Conservation (phyloP, 192 early-diverging fungal species). For the Backusella mclennaniae region DNA sequence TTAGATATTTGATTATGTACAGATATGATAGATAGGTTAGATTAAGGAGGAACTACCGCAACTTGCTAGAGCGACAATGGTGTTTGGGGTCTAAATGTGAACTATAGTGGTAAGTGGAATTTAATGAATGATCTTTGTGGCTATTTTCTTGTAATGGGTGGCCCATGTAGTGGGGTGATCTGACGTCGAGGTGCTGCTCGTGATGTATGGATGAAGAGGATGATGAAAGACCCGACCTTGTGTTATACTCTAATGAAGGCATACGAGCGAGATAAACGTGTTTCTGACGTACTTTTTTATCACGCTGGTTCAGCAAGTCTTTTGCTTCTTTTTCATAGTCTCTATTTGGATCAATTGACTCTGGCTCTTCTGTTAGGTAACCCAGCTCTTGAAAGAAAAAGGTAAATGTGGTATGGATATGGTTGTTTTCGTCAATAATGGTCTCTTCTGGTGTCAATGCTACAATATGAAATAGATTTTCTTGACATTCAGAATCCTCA, state of each 20-base stretch:
- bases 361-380: slow-evolving; percentile 29
- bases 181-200: slow-evolving; percentile 3
- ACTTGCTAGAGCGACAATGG: neutral
- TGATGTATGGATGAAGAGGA: slow-evolving; percentile 8
- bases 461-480: slow-evolving; percentile 27
- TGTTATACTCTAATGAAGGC: slow-evolving; percentile 5
- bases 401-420: slow-evolving; percentile 9
- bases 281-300: slow-evolving; percentile 9
- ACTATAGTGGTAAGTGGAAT: slow-evolving; percentile 4
- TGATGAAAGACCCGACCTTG: slow-evolving; percentile 8
- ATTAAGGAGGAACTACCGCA: neutral
- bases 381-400: slow-evolving; percentile 35
- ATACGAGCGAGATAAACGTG: slow-evolving; percentile 5
- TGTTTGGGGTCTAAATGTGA: neutral
- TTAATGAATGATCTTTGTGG: neutral
- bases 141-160: neutral
- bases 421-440: slow-evolving; percentile 19
- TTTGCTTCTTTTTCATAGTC: slow-evolving; percentile 25
- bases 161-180: slow-evolving; percentile 13
- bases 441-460: slow-evolving; percentile 29
- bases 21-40: neutral
- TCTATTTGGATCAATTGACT: slow-evolving; percentile 33
- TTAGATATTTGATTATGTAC: neutral
- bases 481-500: slow-evolving; percentile 29
- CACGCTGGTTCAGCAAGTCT: neutral